Evolutionary conservation across 2,329 filamentous ascomycete species (phyloP), one percentile per base, ranked within the genome.

Genomic region (Trichoderma harzianum): DNA sequence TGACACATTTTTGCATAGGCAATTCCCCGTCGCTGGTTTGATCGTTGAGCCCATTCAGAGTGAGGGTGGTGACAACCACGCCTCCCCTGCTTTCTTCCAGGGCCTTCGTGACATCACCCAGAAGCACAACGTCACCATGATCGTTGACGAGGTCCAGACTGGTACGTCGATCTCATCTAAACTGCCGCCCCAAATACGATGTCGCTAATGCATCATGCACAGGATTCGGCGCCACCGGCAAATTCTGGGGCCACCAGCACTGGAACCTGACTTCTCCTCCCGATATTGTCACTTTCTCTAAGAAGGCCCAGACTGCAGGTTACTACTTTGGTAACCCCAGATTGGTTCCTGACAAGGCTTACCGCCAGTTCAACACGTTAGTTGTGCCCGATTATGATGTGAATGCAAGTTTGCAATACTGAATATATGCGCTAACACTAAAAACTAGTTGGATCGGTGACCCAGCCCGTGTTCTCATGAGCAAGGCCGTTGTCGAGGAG

Each of bases 241-340:
- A 92, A 78, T 94, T 95, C 87, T 95, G 93, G 93, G 93, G 92
- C 16, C 93, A 95, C 81, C 92, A 94, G 76, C 92, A 95, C 87
- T 95, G 93, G 93, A 87, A 91, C 78, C 85, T 95, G 57, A 77
- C 84, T 53, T 84, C 88, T 12, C 91, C 92, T 26, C 93, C 93
- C 2, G 93, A 95, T 79, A 94, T 95, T 83, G 93, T 95, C n/a
- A 95, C 93, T 32, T 95, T 95, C 84, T 92, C 89, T 75, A 95
- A 95, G 87, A 95, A 95, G 84, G 93, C 93, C 2, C 93, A 95
- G 83, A 92, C 93, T 18, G 93, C 93, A 14, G 93, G 93, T 3
- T 95, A 94, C 85, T 95, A 93, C 84, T 95, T 89, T 79, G 91
- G 91, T 57, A 91, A 94, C 84, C 86, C 88, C n/a, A 88, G 88